Conservation (phyloP, 2,329 filamentous ascomycete species). For the Fusarium pininemorale region DNA sequence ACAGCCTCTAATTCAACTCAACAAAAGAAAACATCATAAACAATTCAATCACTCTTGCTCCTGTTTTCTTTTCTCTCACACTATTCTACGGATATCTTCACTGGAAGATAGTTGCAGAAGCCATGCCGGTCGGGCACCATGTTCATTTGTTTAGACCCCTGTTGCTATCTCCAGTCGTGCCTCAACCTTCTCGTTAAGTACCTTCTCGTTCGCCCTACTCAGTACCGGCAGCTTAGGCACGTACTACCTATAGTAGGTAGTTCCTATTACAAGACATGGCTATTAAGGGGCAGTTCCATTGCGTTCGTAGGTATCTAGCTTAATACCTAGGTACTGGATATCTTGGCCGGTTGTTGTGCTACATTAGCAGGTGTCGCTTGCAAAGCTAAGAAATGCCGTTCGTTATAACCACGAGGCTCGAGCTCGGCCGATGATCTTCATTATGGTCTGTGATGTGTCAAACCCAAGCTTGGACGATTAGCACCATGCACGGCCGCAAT, state of each 20-base stretch:
- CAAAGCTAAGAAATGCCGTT: background rate
- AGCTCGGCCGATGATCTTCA: background rate
- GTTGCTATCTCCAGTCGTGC: background rate
- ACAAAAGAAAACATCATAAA: background rate
- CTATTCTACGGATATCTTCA: background rate
- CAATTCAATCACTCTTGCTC: background rate
- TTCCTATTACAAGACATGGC: background rate
- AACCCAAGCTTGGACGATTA: constrained; percentile 23
- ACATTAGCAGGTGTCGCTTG: background rate
- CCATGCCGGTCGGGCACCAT: constrained; percentile 6
- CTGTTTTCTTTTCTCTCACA: background rate
- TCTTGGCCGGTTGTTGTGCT: background rate
- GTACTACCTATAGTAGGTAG: background rate
- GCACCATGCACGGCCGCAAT: constrained; percentile 1
- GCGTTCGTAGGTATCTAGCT: background rate
- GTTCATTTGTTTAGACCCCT: constrained; percentile 22
- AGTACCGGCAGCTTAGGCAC: background rate
- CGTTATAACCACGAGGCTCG: background rate
- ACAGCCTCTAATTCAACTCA: background rate
- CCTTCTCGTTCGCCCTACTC: background rate
- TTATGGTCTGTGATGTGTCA: constrained; percentile 3
- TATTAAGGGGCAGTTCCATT: constrained; percentile 1
- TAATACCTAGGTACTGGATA: background rate
- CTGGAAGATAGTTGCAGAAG: background rate
- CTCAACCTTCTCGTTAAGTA: background rate